Evolutionary conservation across 2,329 filamentous ascomycete genomes (phyloP), one percentile per base, ranked within the genome.

Genomic region (Xylaria sp.): DNA sequence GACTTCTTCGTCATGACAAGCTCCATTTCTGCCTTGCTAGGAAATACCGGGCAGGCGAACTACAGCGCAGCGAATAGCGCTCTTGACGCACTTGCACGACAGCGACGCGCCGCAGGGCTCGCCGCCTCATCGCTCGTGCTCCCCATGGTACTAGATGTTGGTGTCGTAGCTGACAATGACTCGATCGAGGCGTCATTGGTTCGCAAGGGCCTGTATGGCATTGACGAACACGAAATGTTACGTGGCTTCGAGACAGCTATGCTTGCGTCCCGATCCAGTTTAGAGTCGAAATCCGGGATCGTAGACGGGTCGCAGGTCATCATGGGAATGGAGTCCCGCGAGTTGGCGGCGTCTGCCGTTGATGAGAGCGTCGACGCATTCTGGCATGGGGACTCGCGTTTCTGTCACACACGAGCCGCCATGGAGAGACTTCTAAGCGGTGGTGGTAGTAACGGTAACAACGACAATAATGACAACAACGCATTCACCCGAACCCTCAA

Each of bases 191-290:
- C 68, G 3, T 60, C 72, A 7, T 64, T 78, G 12, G 69, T 59
- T 32, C 67, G 71, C 23, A 76, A 72, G 59, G 76, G 77, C 15
- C 71, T 77, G 63, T 78, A 78, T 62, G 76, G 75, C 30, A 75
- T 78, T 25, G 72, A 76, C 46, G 76, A 78, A 50, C 68, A 75
- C 32, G 57, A 76, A 5, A 68, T 78, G 34, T 70, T 77, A 1
- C 52, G 69, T 10, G 68, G 67, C 9, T 75, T 78, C 43, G 75
- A 75, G 62, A 70, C 66, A 1, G 77, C 75, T 20, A 76, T 80
- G 66, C 58, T 66, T 36, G 46, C 56, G 20, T 68, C 66, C 13
- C 53, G 59, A 34, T 15, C 20, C 43, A 28, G 15, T 23, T 28
- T 15, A 20, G 23, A 34, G 43, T 30, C 13, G 43, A 39, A 50